phyloP scores from a whole-genome alignment of 2,329 filamentous ascomycete genomes.

The Alternaria triticina region DNA sequence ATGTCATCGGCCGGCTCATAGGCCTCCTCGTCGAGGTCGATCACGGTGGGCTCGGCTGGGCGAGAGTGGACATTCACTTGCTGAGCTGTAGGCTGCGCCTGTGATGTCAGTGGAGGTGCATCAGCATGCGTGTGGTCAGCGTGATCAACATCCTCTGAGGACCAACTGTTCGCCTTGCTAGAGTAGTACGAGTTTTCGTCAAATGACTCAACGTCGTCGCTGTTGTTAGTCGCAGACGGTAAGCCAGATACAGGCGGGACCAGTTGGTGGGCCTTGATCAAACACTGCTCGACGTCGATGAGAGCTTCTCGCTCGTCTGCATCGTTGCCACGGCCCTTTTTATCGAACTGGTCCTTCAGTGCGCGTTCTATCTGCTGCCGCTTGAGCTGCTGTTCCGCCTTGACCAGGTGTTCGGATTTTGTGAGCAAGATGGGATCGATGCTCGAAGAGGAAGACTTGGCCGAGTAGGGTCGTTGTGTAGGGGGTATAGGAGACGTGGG shows the following conservation, averaged over 20 bases:
- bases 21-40: constrained; percentile 47
- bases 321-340: constrained; percentile 58
- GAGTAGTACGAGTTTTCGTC: constrained; percentile 97
- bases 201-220: constrained; percentile 78
- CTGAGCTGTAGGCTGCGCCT: constrained; percentile 30
- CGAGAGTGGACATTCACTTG: constrained; percentile 21
- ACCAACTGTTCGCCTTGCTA: constrained; percentile 82
- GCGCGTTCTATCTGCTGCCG: constrained; percentile 80
- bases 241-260: constrained; percentile 72
- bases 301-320: constrained; percentile 54
- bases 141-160: constrained; percentile 56
- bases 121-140: constrained; percentile 39
- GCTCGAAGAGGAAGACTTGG: constrained; percentile 64
- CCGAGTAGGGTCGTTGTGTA: constrained; percentile 41
- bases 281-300: constrained; percentile 52
- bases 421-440: constrained; percentile 84
- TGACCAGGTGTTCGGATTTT: constrained; percentile 84
- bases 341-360: constrained; percentile 78
- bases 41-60: constrained; percentile 33
- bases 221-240: constrained; percentile 61
- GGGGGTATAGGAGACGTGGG: constrained; percentile 30
- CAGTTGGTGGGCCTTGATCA: constrained; percentile 69
- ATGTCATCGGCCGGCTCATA: constrained; percentile 50
- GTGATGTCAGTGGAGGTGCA: constrained; percentile 37
- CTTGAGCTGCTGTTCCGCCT: constrained; percentile 80